Base-by-base conservation (phyloP, 176 grass and related monocot genomes). In the Phragmites australis region DNA sequence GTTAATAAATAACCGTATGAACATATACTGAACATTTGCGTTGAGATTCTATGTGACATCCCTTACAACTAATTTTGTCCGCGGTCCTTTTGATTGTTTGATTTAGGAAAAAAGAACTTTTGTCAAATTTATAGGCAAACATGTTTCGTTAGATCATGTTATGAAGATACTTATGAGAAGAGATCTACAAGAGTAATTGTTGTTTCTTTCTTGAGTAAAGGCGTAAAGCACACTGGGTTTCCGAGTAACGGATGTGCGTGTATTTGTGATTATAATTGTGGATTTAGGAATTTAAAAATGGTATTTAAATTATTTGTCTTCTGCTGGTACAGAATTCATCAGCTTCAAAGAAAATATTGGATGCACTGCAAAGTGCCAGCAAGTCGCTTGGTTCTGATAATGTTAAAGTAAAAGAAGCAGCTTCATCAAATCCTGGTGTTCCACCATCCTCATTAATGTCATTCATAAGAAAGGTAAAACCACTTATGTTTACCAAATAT, bases 381-480 rank as follows among this genome's bases (percentile, higher is more conserved):
- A 61, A 84, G 41, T 95, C 96, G 17, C 96, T 99, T 89, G 88
- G 86, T 72, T 86, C 88, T 83, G 92, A 91, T 65, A 93, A 99
- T 82, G 92, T 99, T 34, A 93, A 93, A 82, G 86, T 99, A 57
- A 93, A 86, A 86, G 56, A 45, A 48, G 90, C 96, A 81, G 76
- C 84, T 61, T 64, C 75, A 17, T 88, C 88, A 78, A 95, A 99
- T 89, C 96, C 92, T 86, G 96, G 92, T 79, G 81, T 99, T 52
- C 96, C 96, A 67, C 96, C 96, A 86, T 95, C 96, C 72, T 99
- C 96, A 70, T 74, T 99, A 62, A 91, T 91, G 86, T 39, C 96
- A 6, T 95, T 99, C 80, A 62, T 94, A 32, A 91, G 90, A 80
- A 99, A 93, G 96, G 96, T 99, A 81, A 22, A 17, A 59, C 30